phyloP scores from a whole-genome alignment of 2,329 filamentous ascomycete species.

The Verticillium dahliae region DNA sequence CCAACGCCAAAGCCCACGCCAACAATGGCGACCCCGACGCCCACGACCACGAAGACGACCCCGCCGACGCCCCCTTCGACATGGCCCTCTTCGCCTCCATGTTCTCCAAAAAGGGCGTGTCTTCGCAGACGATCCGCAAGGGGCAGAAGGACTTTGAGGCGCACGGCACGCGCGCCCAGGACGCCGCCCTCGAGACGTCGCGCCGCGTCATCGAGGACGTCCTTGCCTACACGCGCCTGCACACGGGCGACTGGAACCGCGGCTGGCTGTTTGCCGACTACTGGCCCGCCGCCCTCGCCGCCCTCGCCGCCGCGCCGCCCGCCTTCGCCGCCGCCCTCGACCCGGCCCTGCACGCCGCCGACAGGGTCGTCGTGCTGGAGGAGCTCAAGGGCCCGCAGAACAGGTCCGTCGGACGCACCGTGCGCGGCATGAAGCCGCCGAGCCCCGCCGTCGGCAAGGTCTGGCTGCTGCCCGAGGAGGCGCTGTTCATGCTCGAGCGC shows the following conservation, averaged over 20 bases:
- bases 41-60: constrained; percentile 44
- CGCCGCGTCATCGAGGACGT: constrained; percentile 86
- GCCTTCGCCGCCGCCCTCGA: constrained; percentile 23
- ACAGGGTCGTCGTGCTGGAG: constrained; percentile 61
- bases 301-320: constrained; percentile 1
- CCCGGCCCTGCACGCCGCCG: constrained; percentile 28
- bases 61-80: constrained; percentile 78
- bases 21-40: background rate
- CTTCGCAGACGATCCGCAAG: constrained; percentile 68
- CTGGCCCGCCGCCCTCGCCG: constrained; percentile 26
- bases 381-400: constrained; percentile 67
- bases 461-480: constrained; percentile 89
- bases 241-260: constrained; percentile 60
- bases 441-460: constrained; percentile 52
- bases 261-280: constrained; percentile 68
- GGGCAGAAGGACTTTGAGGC: constrained; percentile 97
- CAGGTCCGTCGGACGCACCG: constrained; percentile 66
- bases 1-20: background rate
- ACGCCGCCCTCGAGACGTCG: constrained; percentile 70
- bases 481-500: constrained; percentile 80
- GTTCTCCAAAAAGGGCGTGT: constrained; percentile 42
- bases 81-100: constrained; percentile 65
- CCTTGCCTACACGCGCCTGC: constrained; percentile 68
- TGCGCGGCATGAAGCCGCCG: constrained; percentile 46
- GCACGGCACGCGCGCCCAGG: constrained; percentile 79